Conservation (phyloP, 495 filamentous ascomycete species). For the Haplographium delicatum region DNA sequence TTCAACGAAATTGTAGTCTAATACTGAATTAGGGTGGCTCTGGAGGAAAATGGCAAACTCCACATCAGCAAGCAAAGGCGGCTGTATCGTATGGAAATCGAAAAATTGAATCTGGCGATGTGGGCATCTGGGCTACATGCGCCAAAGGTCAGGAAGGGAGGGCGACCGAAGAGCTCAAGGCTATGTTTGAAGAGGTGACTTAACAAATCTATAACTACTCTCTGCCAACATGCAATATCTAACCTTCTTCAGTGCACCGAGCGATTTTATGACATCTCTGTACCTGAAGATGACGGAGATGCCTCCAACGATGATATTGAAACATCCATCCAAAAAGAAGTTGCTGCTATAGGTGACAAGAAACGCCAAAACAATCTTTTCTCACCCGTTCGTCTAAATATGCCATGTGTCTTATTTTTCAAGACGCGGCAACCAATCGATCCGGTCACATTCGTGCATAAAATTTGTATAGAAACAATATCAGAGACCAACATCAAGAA, state of each 20-base stretch:
- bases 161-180: conserved; percentile 64
- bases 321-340: conserved; percentile 71
- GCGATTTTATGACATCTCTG: conserved; percentile 51
- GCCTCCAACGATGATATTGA: conserved; percentile 65
- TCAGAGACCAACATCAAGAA: conserved; percentile 46
- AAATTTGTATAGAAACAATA: conserved; percentile 63
- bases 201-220: not conserved
- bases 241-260: conserved; percentile 46
- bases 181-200: conserved; percentile 52
- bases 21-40: conserved; percentile 35
- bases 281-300: conserved; percentile 31
- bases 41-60: conserved; percentile 50
- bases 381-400: conserved; percentile 61
- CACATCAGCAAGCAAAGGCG: conserved; percentile 43
- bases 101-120: conserved; percentile 65
- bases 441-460: conserved; percentile 71
- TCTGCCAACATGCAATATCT: not conserved
- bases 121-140: conserved; percentile 87
- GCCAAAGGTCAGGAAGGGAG: conserved; percentile 73
- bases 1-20: conserved; percentile 2
- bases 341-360: conserved; percentile 53
- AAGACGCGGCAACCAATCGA: conserved; percentile 64
- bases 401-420: conserved; percentile 73
- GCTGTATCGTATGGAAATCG: conserved; percentile 24
- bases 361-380: conserved; percentile 46